Evolutionary conservation across 768 basidiomycete genomes (phyloP), one percentile per base, ranked within the genome.

Genomic region (Pulveroboletus ravenelii): DNA sequence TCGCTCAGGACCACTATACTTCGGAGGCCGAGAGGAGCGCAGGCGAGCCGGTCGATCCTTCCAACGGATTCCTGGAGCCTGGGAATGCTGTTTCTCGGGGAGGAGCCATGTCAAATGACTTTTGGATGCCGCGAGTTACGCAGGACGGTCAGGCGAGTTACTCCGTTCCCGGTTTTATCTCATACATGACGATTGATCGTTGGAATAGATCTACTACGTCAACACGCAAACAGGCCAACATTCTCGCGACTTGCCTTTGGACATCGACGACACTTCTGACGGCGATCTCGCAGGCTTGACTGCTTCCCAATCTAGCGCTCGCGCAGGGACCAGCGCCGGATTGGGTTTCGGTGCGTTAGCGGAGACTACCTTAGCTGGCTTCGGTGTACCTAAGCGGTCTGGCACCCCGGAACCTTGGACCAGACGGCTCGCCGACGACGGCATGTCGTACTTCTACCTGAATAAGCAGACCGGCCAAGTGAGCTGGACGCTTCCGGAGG

Each of bases 111-210:
- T 77, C 79, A 10, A 85, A 78, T 59, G 89, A 94, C 59, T 94
- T 85, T 69, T 97, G 94, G 94, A 82, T 93, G 65, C 94, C 94
- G 10, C 80, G 84, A 59, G 81, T 95, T 35, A 87, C 88, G 3
- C 70, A 77, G 39, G 82, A 89, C 59, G 90, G 91, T 45, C 89
- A 90, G 79, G 93, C 89, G 62, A 64, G 82, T 69, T 34, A 18
- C 48, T 41, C 45, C 36, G n/a, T 32, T 37, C 18, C 48, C 48
- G 29, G 9, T 10, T 14, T 39, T 17, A 38, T 18, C 13, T 13
- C 3, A 27, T 34, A 32, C 18, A 42, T 34, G 35, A 43, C 38
- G 14, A 35, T 44, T 45, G 1, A 56, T 32, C 41, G 3, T 23
- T 36, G 17, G n/a, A 30, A 45, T 48, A 96, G 93, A 93, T 99